phyloP scores from a whole-genome alignment of 768 basidiomycete genomes.

The Fomitopsis pulvina region DNA sequence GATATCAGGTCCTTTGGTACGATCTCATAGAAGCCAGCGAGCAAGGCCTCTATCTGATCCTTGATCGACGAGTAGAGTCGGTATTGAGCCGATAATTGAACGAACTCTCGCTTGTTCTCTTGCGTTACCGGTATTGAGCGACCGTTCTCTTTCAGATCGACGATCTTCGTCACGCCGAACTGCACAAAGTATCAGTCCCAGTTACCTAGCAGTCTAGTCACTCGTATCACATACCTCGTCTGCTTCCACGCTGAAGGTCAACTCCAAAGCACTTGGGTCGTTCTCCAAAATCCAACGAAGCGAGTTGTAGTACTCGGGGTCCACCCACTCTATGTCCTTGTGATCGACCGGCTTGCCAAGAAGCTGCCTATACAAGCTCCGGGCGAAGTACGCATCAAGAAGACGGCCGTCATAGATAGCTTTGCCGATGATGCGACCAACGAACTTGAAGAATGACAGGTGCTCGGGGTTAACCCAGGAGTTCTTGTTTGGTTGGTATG shows the following conservation, averaged over 20 bases:
- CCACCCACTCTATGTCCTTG: slow-evolving; percentile 94
- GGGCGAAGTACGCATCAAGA: slow-evolving; percentile 96
- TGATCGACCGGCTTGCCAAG: slow-evolving; percentile 94
- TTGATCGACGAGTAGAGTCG: slow-evolving; percentile 91
- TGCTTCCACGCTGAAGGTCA: slow-evolving; percentile 93
- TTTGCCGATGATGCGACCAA: slow-evolving; percentile 95
- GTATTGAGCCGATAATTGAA: slow-evolving; percentile 91
- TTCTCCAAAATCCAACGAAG: slow-evolving; percentile 98
- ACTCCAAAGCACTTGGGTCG: slow-evolving; percentile 77
- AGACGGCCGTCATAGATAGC: slow-evolving; percentile 95
- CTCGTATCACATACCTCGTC: slow-evolving; percentile 64
- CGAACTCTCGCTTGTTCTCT: slow-evolving; percentile 96
- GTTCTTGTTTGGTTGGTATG: slow-evolving; percentile 94
- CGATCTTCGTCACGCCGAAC: slow-evolving; percentile 89
- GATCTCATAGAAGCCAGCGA: slow-evolving; percentile 93
- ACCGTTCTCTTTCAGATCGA: slow-evolving; percentile 83
- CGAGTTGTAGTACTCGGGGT: slow-evolving; percentile 97
- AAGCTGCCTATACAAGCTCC: slow-evolving; percentile 93
- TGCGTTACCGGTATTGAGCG: slow-evolving; percentile 84
- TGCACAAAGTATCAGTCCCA: slow-evolving; percentile 23
- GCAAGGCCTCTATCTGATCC: slow-evolving; percentile 88
- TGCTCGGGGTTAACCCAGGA: slow-evolving; percentile 95
- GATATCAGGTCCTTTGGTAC: slow-evolving; percentile 94
- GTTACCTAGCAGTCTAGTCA: background rate
- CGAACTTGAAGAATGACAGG: slow-evolving; percentile 96